Evolutionary conservation across 2,329 filamentous ascomycete genomes (phyloP), one percentile per base, ranked within the genome.

Genomic region (Leptodontidium sp.): DNA sequence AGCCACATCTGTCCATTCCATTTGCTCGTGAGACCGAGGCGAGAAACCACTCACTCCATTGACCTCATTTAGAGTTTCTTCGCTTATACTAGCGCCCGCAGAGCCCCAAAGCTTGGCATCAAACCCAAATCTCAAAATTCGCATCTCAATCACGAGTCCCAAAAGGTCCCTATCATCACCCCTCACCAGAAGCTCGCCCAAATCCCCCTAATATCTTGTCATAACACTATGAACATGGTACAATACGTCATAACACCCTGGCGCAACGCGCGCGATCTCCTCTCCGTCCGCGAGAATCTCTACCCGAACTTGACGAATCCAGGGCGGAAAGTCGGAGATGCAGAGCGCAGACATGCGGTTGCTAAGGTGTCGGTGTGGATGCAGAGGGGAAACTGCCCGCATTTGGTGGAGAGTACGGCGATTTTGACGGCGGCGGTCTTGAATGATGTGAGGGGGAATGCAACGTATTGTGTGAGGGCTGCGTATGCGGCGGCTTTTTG

Each of bases 391-490:
- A 88, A 88, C 75, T 91, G 93, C 70, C 92, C 93, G 65, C 91
- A 95, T 81, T 85, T 93, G 80, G 87, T 95, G 65, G 92, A 95
- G 80, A 92, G 90, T 45, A 94, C 92, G 52, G 91, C 90, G 2
- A 85, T 93, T 71, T 83, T 96, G 68, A 87, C 88, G 73, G 88
- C 91, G 70, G 91, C 91, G 35, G 81, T 90, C 24, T 81, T 94
- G 63, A 87, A 88, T 76, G 91, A 94, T 80, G 82, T 71, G 3
- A 69, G 68, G 45, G 77, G 69, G 4, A 78, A 77, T 59, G 75
- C 75, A 61, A 64, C 72, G 15, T 90, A 91, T 80, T 87, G 89
- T 59, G 84, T 90, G 53, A 84, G 90, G 62, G 87, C 91, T 66
- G 86, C 91, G 52, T 94, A 95, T 80, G 88, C 90, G 35, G 88